Conservation (phyloP, 192 early-diverging fungal genomes). For the Funneliformis geosporum region DNA sequence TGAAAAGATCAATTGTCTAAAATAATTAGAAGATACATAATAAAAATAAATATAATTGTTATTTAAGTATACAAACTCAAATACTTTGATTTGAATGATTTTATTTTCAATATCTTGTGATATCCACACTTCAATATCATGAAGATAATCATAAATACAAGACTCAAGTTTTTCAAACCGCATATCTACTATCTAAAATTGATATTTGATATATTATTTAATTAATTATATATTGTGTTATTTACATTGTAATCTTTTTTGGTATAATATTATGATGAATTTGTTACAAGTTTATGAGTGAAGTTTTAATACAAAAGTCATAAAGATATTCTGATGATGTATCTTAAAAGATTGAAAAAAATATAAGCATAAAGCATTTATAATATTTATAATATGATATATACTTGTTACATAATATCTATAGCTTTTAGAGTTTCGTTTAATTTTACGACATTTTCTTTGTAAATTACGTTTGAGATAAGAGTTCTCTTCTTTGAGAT, state of each 20-base stretch:
- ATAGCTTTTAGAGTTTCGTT: too few species aligned
- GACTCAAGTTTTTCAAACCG: not conserved
- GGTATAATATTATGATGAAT: not conserved
- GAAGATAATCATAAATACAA: not conserved
- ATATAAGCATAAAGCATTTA: not conserved
- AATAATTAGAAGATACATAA: slow-evolving; percentile 7
- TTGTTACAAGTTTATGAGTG: not conserved
- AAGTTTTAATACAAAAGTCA: not conserved
- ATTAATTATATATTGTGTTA: not conserved
- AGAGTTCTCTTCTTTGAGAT: too few species aligned
- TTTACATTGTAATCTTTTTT: not conserved
- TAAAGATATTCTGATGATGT: not conserved
- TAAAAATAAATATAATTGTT: not conserved
- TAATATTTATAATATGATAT: not conserved
- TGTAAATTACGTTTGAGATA: too few species aligned
- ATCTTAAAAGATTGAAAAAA: not conserved
- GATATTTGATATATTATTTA: not conserved
- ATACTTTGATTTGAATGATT: not conserved
- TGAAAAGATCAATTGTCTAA: not conserved
- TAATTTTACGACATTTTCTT: too few species aligned
- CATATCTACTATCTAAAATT: not conserved
- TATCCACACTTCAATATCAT: not conserved
- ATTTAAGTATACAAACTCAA: not conserved
- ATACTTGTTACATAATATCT: too few species aligned
- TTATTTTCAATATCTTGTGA: slow-evolving; percentile 2